Evolutionary conservation across 257 asterid genomes (phyloP), one percentile per base, ranked within the genome.

Genomic region (Leonotis leonurus): DNA sequence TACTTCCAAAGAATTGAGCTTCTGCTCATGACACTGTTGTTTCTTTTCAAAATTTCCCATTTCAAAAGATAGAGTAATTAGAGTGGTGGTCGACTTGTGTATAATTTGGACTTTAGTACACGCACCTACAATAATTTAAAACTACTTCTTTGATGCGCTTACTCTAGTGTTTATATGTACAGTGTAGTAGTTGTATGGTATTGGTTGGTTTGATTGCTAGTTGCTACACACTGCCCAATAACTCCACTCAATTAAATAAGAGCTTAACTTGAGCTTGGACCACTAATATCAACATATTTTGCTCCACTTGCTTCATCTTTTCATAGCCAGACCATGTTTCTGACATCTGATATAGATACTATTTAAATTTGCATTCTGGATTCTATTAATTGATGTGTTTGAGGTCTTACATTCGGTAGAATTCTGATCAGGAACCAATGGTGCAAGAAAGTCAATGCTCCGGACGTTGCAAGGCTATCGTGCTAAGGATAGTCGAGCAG

Each of bases 391-490:
- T n/a, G n/a, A n/a, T n/a, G n/a, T n/a, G n/a, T n/a, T n/a, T n/a
- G n/a, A n/a, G n/a, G n/a, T n/a, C n/a, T n/a, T n/a, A n/a, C n/a
- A n/a, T n/a, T n/a, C n/a, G n/a, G n/a, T n/a, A n/a, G n/a, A n/a
- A n/a, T n/a, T n/a, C n/a, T n/a, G n/a, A 16, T 12, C 78, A 90
- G 95, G 95, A 80, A 29, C 18, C 68, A 16, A 9, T 36, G 27
- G 45, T 60, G 36, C 65, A 41, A 1, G 94, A 70, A 65, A 73
- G 62, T 44, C 89, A 73, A 68, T 92, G 97, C 77, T 70, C 86
- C 0, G 97, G 99, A 20, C 88, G 84, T 5, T 92, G 99, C 80
- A 92, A 85, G 77, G 84, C 74, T 4, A 27, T 89, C 2, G 78
- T 89, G 40, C 73, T 80, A 4, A 74, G 77, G 65, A 77, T 92